phyloP scores from a whole-genome alignment of 2,329 filamentous ascomycete species.

The Pleurostoma richardsiae region DNA sequence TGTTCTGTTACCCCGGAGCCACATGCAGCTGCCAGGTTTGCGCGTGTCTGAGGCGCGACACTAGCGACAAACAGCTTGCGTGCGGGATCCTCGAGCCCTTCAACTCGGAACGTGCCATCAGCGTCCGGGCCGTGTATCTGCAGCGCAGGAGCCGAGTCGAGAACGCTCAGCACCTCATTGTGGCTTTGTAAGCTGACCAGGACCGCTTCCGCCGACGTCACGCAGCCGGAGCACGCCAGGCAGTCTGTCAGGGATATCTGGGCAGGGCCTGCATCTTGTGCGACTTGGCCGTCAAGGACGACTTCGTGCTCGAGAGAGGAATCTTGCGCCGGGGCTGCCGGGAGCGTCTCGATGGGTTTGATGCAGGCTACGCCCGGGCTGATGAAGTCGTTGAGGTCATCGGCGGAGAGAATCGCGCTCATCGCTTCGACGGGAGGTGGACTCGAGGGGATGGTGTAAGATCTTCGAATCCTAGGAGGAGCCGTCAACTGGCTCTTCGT shows the following conservation, averaged over 20 bases:
- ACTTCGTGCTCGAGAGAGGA: conserved; percentile 67
- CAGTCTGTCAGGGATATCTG: conserved; percentile 97
- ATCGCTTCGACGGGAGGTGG: conserved; percentile 45
- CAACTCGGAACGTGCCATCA: conserved; percentile 30
- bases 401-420: conserved; percentile 94
- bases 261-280: conserved; percentile 60
- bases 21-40: conserved; percentile 82
- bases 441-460: background rate
- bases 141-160: conserved; percentile 62
- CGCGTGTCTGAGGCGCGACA: conserved; percentile 85
- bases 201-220: conserved; percentile 96
- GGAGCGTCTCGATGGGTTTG: conserved; percentile 92
- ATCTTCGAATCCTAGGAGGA: no score
- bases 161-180: conserved; percentile 76
- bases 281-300: conserved; percentile 79
- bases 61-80: conserved; percentile 84
- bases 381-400: conserved; percentile 99
- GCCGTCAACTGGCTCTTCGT: no score
- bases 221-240: conserved; percentile 93
- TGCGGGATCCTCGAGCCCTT: conserved; percentile 52
- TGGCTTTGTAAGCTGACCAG: conserved; percentile 93
- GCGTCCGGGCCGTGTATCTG: conserved; percentile 26
- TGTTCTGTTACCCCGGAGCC: conserved; percentile 64
- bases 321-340: conserved; percentile 47
- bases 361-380: conserved; percentile 96